Evolutionary conservation across 2,329 filamentous ascomycete genomes (phyloP), one percentile per base, ranked within the genome.

Genomic region (Talaromyces sp.): DNA sequence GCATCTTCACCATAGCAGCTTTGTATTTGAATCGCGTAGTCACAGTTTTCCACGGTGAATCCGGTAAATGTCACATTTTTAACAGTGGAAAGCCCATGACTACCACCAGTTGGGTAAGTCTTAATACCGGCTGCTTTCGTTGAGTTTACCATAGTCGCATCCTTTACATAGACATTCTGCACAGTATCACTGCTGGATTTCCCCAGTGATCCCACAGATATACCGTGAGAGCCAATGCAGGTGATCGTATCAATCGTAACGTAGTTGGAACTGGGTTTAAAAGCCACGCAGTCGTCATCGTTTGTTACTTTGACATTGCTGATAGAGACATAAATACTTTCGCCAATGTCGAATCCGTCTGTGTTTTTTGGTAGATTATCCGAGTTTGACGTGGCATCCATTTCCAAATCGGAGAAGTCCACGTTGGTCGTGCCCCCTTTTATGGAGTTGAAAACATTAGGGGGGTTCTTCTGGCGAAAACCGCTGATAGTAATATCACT

Each of bases 51-150:
- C 5, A 79, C 73, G 0, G 69, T 72, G 18, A 82, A 68, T 18
- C 69, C 71, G 5, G 71, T 68, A 60, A 70, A 81, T 0, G 77
- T 81, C 27, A 81, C 75, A 62, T 81, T 81, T 3, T 65, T 69
- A 27, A 81, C 77, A 0, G 72, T 72, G 0, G 77, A 75, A 0
- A 68, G 64, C 12, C 76, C 75, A 61, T 81, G 72, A 5, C 59
- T 62, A 2, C 66, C 66, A 1, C 78, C 77, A 14, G 70, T 71
- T 0, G 78, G 77, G 61, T 81, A 81, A 2, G 76, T 69, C 66
- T 82, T 82, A 65, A 82, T 81, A 0, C 80, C 79, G 0, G 72
- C 77, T 1, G 79, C 79, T 63, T 82, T 81, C 33, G 74, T 75
- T 1, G 73, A 78, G 27, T 71, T 67, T 30, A 76, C 69, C 78